phyloP scores from a whole-genome alignment of 441 rosid species.

The Gossypium gossypioides region DNA sequence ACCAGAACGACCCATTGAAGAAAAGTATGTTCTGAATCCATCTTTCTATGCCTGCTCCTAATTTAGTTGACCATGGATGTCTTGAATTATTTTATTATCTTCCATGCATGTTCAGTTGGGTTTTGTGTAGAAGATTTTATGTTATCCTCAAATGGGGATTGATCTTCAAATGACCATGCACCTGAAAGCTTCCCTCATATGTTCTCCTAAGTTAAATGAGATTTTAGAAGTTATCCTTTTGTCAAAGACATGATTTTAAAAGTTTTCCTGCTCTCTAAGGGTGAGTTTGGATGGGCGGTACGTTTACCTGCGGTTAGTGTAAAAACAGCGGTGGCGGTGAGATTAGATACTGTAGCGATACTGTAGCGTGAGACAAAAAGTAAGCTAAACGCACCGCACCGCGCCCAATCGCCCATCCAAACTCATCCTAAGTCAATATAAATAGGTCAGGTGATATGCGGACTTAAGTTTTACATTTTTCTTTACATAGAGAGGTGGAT shows the following conservation, averaged over 20 bases:
- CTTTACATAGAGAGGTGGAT: neutral
- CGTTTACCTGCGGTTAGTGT: too few relatives aligned
- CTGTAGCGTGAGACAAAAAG: too few relatives aligned
- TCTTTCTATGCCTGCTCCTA: neutral
- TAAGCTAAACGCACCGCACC: too few relatives aligned
- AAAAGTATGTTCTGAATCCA: conserved; percentile 48
- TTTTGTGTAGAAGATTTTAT: neutral
- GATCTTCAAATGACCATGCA: neutral
- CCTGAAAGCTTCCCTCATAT: neutral
- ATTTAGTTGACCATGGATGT: neutral
- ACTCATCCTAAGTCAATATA: neutral
- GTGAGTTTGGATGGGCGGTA: too few relatives aligned
- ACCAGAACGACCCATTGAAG: conserved; percentile 50
- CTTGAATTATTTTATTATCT: conserved; percentile 9
- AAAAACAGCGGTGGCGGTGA: too few relatives aligned
- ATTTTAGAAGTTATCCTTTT: neutral
- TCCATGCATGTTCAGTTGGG: neutral
- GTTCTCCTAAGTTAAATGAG: neutral
- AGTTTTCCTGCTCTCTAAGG: neutral
- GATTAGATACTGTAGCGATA: too few relatives aligned
- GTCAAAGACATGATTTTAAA: neutral
- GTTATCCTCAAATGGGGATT: neutral
- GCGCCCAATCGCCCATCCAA: too few relatives aligned
- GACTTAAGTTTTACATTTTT: neutral
- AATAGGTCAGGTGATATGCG: neutral